These are phyloP conservation scores for Ceratobasidium sp. DNA, from an alignment of 1,284 basidiomycete species.

Conservation along the genomic window DNA sequence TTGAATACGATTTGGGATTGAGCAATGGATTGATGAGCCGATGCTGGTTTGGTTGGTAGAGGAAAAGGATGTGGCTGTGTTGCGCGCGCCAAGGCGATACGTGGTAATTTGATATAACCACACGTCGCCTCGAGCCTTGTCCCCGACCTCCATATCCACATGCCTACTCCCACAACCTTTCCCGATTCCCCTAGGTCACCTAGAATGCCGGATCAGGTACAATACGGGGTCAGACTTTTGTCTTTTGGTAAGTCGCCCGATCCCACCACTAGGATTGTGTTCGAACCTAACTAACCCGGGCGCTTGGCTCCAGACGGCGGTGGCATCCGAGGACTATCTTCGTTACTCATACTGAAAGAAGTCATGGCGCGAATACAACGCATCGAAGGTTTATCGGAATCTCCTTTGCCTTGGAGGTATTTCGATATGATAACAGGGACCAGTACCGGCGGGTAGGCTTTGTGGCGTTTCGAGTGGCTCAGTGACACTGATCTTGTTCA, in stretches of 20 bases:
- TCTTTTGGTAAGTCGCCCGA: background rate
- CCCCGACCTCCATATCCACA: background rate
- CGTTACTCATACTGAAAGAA: conserved; percentile 48
- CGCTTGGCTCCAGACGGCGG: conserved; percentile 47
- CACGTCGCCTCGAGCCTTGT: background rate
- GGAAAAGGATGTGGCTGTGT: background rate
- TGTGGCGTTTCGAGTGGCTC: background rate
- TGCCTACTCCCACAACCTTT: background rate
- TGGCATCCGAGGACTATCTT: conserved; percentile 50
- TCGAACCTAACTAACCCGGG: background rate
- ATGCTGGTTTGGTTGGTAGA: too few relatives aligned
- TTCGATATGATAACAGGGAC: conserved; percentile 40
- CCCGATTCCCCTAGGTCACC: background rate
- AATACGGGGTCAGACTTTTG: background rate
- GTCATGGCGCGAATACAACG: conserved; percentile 46
- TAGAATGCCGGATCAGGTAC: background rate
- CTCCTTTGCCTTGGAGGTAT: background rate
- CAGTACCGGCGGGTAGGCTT: conserved; percentile 38
- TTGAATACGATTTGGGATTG: background rate
- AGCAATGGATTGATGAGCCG: background rate
- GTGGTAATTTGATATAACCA: background rate
- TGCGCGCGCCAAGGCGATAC: background rate
- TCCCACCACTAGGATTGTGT: conserved; percentile 44
- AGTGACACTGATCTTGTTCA: background rate
- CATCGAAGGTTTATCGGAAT: background rate